Base-by-base conservation (phyloP, 805 yeast genomes). In the Myxozyma sirexii region DNA sequence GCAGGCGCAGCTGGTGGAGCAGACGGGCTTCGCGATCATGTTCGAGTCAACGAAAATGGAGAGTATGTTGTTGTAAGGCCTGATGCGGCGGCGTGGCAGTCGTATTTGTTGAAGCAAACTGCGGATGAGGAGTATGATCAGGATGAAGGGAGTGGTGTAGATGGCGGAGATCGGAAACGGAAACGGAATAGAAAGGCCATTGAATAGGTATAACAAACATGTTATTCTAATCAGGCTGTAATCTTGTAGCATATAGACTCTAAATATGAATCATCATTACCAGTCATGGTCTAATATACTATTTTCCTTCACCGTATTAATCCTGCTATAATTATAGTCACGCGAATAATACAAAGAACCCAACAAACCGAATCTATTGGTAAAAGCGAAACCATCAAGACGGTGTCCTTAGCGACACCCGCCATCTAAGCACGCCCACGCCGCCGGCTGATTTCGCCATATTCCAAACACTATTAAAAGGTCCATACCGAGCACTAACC, bases 21-120 rank as follows among this genome's bases (percentile, higher is more conserved):
- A n/a, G 27, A 35, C n/a, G 46, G 52, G 7, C 47, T 39, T 13
- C 21, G 46, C 10, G 79, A 77, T 67, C 78, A 79, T 3, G 79
- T 79, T 39, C 84, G 94, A 87, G 84, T 94, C 67, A 91, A 91
- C 33, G 98, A 92, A 53, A 94, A 90, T 37, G 99, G 99, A 51
- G 89, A 92, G 69, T 94, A 88, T 72, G 99, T 94, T 3, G 87
- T 90, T 50, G 97, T 96, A n/a, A 84, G 92, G 62, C 98, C 98
- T 0, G 99, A 94, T 75, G 82, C 84, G 10, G 60, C 66, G 4
- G 54, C 66, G 17, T 62, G 66, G 66, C 52, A 60, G 47, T 54
- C 66, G n/a, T 62, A 62, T 52, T 46, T 59, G 45, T 65, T 46
- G 39, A 60, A 53, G 38, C 63, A 58, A 37, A 54, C 51, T 4